Base-by-base conservation (phyloP, 2,329 filamentous ascomycete species). In the Herpotrichia juniperi region DNA sequence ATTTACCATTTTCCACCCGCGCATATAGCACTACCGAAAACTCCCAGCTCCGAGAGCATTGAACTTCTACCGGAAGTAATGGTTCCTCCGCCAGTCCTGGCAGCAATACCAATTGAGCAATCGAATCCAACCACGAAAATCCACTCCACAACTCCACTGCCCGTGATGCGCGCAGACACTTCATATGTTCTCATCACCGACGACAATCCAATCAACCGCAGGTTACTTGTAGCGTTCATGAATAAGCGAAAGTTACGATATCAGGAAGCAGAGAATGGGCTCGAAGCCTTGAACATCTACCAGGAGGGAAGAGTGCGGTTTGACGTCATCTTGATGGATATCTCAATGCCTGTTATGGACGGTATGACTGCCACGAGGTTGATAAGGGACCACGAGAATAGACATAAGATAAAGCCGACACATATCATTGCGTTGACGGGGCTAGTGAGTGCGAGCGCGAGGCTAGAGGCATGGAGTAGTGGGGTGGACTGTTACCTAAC, bases 191-290 rank as follows among this genome's bases (percentile, higher is more conserved):
- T 77, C 1, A 66, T 76, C 1, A 69, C 72, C 0, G 74, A 77
- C 42, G 74, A 76, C 42, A 77, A 77, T 30, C 14, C 53, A 0
- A 63, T 77, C 31, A 77, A 77, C 17, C 58, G 74, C 2, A 71
- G 62, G 56, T 59, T 74, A 2, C 62, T 74, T 4, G 58, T 59
- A 5, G 64, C 69, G 0, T 73, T 71, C 48, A 59, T 68, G 54
- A 68, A 64, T 14, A 71, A 67, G 28, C 48, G 61, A 12, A 56
- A 56, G 0, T 52, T 67, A 0, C 25, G 37, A 3, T 69, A 67
- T 45, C 19, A 51, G 14, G 63, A 69, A 52, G 69, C 69, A 1
- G 58, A 64, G n/a, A 70, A 74, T 26, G 71, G 71, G 0, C 61
- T 69, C 0, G 59, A 71, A 52, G 71, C 71, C 1, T 35, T 73